Conservation (phyloP, 2,329 filamentous ascomycete genomes). For the Cytospora schulzeri region DNA sequence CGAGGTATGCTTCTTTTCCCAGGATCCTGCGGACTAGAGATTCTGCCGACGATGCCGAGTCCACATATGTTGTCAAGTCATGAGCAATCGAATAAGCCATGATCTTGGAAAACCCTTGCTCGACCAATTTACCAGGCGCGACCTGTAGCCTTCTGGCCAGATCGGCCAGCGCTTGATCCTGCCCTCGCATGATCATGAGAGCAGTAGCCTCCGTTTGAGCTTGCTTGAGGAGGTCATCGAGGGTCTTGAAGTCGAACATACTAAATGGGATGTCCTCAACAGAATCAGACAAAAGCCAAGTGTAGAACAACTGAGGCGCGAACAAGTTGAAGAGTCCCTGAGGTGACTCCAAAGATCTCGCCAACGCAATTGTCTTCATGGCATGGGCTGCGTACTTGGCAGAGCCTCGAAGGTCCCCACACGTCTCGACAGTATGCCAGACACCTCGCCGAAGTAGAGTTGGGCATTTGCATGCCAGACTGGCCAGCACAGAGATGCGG, state of each 20-base stretch:
- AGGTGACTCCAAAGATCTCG: slow-evolving; percentile 66
- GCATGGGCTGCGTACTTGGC: slow-evolving; percentile 73
- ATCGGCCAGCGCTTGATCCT: slow-evolving; percentile 62
- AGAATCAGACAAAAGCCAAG: slow-evolving; percentile 73
- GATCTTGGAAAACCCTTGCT: slow-evolving; percentile 72
- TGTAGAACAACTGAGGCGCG: slow-evolving; percentile 84
- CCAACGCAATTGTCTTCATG: slow-evolving; percentile 64
- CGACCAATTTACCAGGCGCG: slow-evolving; percentile 60
- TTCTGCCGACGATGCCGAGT: slow-evolving; percentile 59
- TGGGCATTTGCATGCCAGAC: slow-evolving; percentile 80
- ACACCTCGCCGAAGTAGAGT: slow-evolving; percentile 84
- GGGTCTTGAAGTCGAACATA: slow-evolving; percentile 77
- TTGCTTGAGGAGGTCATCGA: slow-evolving; percentile 69
- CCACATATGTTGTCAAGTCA: slow-evolving; percentile 59
- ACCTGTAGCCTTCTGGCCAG: slow-evolving; percentile 61
- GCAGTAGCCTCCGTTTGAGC: slow-evolving; percentile 78
- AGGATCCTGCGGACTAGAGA: slow-evolving; percentile 68
- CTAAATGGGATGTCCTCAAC: slow-evolving; percentile 76
- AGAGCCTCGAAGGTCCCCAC: slow-evolving; percentile 69
- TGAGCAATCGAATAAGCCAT: slow-evolving; percentile 83
- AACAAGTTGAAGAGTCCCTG: slow-evolving; percentile 80
- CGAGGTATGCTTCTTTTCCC: slow-evolving; percentile 65
- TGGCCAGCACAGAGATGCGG: slow-evolving; percentile 74
- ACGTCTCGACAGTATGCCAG: slow-evolving; percentile 92
- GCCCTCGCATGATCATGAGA: slow-evolving; percentile 79